phyloP scores from a whole-genome alignment of 2,329 filamentous ascomycete species.

The Colletotrichum acutatum region DNA sequence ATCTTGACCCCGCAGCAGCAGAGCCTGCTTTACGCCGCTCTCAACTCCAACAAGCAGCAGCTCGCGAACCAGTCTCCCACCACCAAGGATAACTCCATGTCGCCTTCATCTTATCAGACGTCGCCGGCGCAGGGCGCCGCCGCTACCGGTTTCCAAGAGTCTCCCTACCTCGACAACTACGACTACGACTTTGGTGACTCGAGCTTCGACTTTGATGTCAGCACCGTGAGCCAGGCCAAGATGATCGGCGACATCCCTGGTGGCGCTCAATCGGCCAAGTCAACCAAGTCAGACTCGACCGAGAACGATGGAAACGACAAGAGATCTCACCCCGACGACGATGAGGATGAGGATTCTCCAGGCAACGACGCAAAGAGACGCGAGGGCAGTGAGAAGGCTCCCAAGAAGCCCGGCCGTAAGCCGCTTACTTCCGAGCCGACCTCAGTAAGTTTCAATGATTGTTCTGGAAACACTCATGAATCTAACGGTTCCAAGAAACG shows the following conservation, averaged over 20 bases:
- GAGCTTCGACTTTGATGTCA: conserved; percentile 79
- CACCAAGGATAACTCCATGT: conserved; percentile 54
- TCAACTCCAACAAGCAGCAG: conserved; percentile 73
- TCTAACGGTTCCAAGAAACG: conserved; percentile 72
- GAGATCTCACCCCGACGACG: conserved; percentile 77
- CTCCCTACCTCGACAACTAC: conserved; percentile 82
- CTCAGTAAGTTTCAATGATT: conserved; percentile 72
- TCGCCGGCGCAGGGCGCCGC: conserved; percentile 58
- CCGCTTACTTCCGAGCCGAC: conserved; percentile 95
- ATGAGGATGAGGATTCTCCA: conserved; percentile 68
- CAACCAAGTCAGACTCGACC: conserved; percentile 60
- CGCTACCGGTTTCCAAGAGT: conserved; percentile 71
- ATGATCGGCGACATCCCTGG: conserved; percentile 83
- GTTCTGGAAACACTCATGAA: not conserved
- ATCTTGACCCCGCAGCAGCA: conserved; percentile 82
- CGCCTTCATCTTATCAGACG: conserved; percentile 60
- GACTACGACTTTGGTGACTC: conserved; percentile 82
- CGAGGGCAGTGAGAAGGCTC: conserved; percentile 84
- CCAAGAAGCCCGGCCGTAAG: conserved; percentile 97
- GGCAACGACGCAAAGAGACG: conserved; percentile 73
- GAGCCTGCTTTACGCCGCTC: conserved; percentile 78
- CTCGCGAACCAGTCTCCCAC: conserved; percentile 48
- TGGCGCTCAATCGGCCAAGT: conserved; percentile 62
- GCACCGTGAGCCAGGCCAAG: conserved; percentile 58
- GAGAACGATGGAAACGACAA: conserved; percentile 75